phyloP scores from a whole-genome alignment of 1,284 basidiomycete species.

The Neotropicomus parvogracilis region DNA sequence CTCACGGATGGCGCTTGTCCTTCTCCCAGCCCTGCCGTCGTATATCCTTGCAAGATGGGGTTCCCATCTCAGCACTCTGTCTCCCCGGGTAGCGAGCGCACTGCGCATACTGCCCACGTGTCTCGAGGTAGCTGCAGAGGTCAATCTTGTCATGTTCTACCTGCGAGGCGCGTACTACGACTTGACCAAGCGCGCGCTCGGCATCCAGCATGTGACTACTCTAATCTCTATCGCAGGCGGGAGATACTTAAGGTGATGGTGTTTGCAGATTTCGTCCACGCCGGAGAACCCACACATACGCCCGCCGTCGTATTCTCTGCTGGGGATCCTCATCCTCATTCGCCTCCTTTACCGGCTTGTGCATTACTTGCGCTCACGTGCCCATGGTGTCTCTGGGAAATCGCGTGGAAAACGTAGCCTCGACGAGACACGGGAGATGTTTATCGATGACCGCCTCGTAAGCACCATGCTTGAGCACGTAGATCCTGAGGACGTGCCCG shows the following conservation, averaged over 20 bases:
- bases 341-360: constrained; percentile 67
- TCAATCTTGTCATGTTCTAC: constrained; percentile 83
- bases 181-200: constrained; percentile 65
- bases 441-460: constrained; percentile 62
- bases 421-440: constrained; percentile 46
- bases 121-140: constrained; percentile 58
- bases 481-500: constrained; percentile 50
- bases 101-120: constrained; percentile 45
- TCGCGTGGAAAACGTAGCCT: constrained; percentile 33
- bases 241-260: constrained; percentile 2
- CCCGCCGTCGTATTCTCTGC: constrained; percentile 80
- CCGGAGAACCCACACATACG: constrained; percentile 68
- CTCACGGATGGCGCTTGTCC: constrained; percentile 53
- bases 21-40: constrained; percentile 62
- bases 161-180: constrained; percentile 78
- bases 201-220: constrained; percentile 66
- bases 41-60: constrained; percentile 58
- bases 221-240: neutral
- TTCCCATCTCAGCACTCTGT: constrained; percentile 32
- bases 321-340: constrained; percentile 73
- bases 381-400: constrained; percentile 20
- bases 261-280: constrained; percentile 64
- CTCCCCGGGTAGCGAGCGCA: constrained; percentile 36
- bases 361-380: constrained; percentile 38
- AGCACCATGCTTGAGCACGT: constrained; percentile 53